phyloP scores from a whole-genome alignment of 257 asterid species.

The Buddleja alternifolia region DNA sequence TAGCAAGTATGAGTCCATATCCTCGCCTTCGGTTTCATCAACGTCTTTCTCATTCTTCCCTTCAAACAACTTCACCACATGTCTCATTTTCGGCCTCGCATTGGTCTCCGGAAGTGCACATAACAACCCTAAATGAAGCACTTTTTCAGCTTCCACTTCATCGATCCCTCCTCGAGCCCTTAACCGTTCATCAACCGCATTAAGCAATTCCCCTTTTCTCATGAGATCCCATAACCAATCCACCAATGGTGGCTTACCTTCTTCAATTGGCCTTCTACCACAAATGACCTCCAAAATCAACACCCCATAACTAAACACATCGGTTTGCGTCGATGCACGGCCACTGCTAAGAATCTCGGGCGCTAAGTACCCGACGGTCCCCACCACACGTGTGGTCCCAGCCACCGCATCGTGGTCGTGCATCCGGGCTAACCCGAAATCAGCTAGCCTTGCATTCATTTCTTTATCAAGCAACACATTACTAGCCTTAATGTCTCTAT shows the following conservation, averaged over 20 bases:
- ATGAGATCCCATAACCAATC: conserved; percentile 63
- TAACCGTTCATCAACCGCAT: conserved; percentile 40
- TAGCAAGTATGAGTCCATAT: conserved; percentile 50
- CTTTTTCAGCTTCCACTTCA: conserved; percentile 48
- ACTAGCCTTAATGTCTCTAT: conserved; percentile 76
- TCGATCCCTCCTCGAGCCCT: conserved; percentile 39
- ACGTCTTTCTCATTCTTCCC: conserved; percentile 48
- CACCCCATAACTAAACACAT: conserved; percentile 61
- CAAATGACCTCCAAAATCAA: conserved; percentile 62
- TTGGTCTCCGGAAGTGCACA: conserved; percentile 57
- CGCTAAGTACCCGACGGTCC: conserved; percentile 68
- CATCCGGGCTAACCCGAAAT: conserved; percentile 74
- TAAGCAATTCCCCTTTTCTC: conserved; percentile 44
- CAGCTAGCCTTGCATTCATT: conserved; percentile 71
- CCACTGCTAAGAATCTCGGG: conserved; percentile 68
- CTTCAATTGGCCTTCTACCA: conserved; percentile 62
- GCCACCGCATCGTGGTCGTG: conserved; percentile 64
- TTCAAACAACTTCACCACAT: conserved; percentile 58
- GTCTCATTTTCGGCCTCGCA: conserved; percentile 72
- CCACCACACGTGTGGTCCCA: conserved; percentile 72
- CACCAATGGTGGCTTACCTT: conserved; percentile 51
- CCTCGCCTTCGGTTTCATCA: conserved; percentile 43
- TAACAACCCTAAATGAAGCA: conserved; percentile 59
- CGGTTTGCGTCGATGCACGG: conserved; percentile 55
- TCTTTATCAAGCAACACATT: conserved; percentile 71